A percentile compares a stretch with the other conserved stretches of the same genome.
phyloP scores from a whole-genome alignment of 257 asterid species.

The Gentiana macrophylla region DNA sequence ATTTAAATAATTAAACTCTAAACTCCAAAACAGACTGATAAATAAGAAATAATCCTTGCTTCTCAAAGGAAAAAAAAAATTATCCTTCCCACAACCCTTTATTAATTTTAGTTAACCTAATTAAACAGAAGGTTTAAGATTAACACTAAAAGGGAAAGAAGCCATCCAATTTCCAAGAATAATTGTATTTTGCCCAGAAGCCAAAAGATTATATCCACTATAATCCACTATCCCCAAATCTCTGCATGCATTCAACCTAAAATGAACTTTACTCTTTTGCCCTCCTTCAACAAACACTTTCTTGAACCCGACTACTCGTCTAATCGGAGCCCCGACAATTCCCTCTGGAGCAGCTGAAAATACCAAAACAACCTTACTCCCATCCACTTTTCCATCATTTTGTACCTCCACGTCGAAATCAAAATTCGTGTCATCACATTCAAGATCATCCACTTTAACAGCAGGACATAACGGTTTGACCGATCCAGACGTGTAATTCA shows the following conservation, averaged over 20 bases:
- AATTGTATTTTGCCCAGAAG: slow-evolving; percentile 22
- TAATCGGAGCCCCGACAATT: slow-evolving; percentile 16
- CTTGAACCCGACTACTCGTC: slow-evolving; percentile 28
- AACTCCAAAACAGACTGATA: no score
- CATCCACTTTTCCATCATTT: slow-evolving; percentile 19
- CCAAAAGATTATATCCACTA: slow-evolving; percentile 19
- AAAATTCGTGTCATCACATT: neutral
- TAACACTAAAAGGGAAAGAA: slow-evolving; percentile 9
- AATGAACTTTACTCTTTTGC: slow-evolving; percentile 6
- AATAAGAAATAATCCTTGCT: no score
- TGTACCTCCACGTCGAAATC: slow-evolving; percentile 15
- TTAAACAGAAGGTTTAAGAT: neutral
- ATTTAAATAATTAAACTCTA: no score
- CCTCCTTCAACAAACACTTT: slow-evolving; percentile 22
- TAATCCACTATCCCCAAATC: slow-evolving; percentile 23
- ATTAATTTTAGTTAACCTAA: no score
- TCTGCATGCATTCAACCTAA: slow-evolving; percentile 25
- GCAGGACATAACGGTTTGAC: slow-evolving; percentile 20
- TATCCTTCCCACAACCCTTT: no score
- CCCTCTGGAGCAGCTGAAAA: slow-evolving; percentile 22
- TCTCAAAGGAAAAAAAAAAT: no score
- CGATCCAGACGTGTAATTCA: slow-evolving; percentile 10
- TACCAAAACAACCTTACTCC: slow-evolving; percentile 25
- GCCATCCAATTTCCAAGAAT: slow-evolving; percentile 22
- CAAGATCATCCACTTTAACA: slow-evolving; percentile 10